Evolutionary conservation across 345 rosid genomes (phyloP).

Genomic region (Eucalyptus grandis): DNA sequence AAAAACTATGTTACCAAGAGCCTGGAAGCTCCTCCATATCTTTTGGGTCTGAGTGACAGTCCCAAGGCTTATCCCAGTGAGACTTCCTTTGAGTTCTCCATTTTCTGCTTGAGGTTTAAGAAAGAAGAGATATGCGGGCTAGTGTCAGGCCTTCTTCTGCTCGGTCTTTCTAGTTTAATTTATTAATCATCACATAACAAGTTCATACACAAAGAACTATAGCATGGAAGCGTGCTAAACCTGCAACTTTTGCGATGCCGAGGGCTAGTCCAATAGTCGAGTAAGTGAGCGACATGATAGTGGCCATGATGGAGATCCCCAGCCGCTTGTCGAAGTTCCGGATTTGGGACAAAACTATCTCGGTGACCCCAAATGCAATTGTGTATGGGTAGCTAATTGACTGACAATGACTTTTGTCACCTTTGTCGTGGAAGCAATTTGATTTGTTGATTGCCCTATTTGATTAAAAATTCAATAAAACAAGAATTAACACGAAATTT

Average conservation of each 20-base stretch:
- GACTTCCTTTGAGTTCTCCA: constrained; percentile 44
- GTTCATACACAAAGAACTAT: not conserved
- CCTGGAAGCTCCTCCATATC: constrained; percentile 76
- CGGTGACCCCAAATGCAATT: constrained; percentile 46
- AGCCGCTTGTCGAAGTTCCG: constrained; percentile 68
- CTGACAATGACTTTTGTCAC: constrained; percentile 25
- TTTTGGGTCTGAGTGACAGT: constrained; percentile 44
- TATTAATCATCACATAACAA: not conserved
- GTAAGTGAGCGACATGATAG: constrained; percentile 90
- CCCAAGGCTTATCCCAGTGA: constrained; percentile 56
- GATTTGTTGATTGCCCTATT: constrained; percentile 57
- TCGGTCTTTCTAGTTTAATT: no score
- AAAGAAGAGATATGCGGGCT: not conserved
- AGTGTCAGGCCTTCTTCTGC: no score
- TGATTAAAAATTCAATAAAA: not conserved
- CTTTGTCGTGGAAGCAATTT: constrained; percentile 34
- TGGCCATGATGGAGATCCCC: constrained; percentile 77
- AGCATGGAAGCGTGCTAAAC: not conserved
- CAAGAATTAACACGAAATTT: not conserved
- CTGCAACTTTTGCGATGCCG: constrained; percentile 61
- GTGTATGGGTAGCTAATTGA: constrained; percentile 44
- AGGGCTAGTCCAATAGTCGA: constrained; percentile 81
- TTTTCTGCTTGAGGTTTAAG: not conserved
- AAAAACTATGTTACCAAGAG: constrained; percentile 82
- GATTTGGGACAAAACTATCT: constrained; percentile 66